Evolutionary conservation across 495 filamentous ascomycete genomes (phyloP), one percentile per base, ranked within the genome.

Genomic region (Achaetomiella virescens): DNA sequence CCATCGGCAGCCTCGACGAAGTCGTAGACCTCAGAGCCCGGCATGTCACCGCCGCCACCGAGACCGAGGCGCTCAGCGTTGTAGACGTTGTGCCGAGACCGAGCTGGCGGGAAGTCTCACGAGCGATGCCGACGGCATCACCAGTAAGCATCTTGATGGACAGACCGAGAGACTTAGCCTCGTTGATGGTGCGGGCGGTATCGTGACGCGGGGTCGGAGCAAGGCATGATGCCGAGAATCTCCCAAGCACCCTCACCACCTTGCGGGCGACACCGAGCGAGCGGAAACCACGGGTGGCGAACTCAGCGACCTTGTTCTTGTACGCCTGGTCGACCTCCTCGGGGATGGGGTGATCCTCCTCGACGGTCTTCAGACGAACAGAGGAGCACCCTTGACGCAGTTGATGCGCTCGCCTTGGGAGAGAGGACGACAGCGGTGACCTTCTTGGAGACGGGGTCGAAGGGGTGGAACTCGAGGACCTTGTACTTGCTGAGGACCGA

Each of bases 121-220:
- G 83, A 65, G 91, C 90, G 72, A 95, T 95, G 71, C 87, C 90
- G 64, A 95, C 89, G 51, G 91, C 88, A 74, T 96, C 91, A 78
- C 91, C 91, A 70, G 91, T 96, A 75, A 96, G 84, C 89, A 96
- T 96, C 78, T 95, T 96, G 72, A 96, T 89, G 54, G 84, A 86
- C 42, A 96, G 77, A 74, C 91, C 91, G 49, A 96, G 83, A 54
- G 77, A 78, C 77, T 91, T 87, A 63, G 91, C 91, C 75, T 96
- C 90, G 66, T 84, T 82, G 74, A 96, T 87, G 56, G 90, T 95
- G 69, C 88, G 86, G 59, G 87, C 88, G 63, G 90, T 95, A 70
- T 95, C 90, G 75, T 93, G 83, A 65, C 91, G 88, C 57, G 91
- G 91, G 91, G 66, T 96, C 91, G 62, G 81, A 87, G 79, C 89